Conservation (phyloP, 345 rosid species). For the Eucalyptus paniculata region DNA sequence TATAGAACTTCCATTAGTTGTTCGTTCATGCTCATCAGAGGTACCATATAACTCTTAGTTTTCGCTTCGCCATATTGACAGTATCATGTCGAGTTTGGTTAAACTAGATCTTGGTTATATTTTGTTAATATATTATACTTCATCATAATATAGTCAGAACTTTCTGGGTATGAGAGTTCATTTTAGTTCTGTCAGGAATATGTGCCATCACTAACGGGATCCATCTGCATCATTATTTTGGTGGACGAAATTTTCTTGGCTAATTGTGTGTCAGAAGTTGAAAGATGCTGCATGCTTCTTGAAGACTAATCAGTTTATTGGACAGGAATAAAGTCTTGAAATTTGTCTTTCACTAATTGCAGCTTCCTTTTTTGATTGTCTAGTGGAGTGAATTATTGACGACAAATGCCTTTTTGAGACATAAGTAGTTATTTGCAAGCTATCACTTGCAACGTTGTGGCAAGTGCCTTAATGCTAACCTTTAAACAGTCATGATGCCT, state of each 20-base stretch:
- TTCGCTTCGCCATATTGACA: background rate
- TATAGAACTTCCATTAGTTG: constrained; percentile 45
- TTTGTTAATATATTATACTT: background rate
- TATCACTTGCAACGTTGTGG: background rate
- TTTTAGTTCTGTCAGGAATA: background rate
- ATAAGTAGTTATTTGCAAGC: background rate
- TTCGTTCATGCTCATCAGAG: constrained; percentile 45
- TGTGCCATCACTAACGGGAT: background rate
- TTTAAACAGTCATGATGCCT: background rate
- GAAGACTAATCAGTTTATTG: background rate
- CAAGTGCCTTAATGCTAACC: background rate
- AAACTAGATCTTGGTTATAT: background rate
- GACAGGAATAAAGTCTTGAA: background rate
- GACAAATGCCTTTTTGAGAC: background rate
- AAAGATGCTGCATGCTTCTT: background rate
- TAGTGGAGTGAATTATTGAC: background rate
- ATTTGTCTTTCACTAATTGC: background rate
- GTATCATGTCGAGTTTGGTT: background rate
- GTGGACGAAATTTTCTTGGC: background rate
- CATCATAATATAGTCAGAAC: background rate
- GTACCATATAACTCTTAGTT: constrained; percentile 17
- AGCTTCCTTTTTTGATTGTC: background rate
- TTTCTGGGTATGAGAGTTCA: background rate
- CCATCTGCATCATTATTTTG: background rate
- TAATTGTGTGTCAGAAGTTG: background rate